Evolutionary conservation across 768 basidiomycete species (phyloP).

Genomic region (Crassisporium funariophilum): DNA sequence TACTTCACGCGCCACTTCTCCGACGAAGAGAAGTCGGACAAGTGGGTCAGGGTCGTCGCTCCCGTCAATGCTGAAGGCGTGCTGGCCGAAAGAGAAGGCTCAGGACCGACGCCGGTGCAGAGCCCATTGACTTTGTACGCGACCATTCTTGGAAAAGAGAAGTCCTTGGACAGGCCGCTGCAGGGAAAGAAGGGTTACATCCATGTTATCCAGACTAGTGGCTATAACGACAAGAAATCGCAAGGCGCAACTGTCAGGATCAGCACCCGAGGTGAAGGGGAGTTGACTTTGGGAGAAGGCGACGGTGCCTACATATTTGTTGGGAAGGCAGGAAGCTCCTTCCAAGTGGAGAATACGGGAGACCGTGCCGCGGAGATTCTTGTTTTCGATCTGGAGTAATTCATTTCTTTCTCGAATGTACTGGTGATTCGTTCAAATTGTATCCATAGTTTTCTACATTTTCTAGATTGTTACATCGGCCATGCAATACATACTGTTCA

Average conservation of each 20-base stretch:
- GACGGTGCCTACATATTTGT: slow-evolving; percentile 80
- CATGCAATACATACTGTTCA: too few relatives aligned
- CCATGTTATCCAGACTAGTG: slow-evolving; percentile 84
- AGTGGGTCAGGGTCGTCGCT: slow-evolving; percentile 75
- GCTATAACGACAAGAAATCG: slow-evolving; percentile 65
- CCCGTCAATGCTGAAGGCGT: slow-evolving; percentile 66
- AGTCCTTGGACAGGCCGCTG: slow-evolving; percentile 55
- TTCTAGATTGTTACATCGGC: too few relatives aligned
- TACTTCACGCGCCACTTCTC: slow-evolving; percentile 89
- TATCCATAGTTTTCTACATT: too few relatives aligned
- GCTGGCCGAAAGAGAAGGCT: slow-evolving; percentile 57
- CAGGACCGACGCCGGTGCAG: slow-evolving; percentile 83
- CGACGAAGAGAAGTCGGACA: slow-evolving; percentile 79
- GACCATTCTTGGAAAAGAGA: slow-evolving; percentile 63
- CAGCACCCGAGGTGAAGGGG: slow-evolving; percentile 33
- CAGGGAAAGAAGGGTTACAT: slow-evolving; percentile 69
- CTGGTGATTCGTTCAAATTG: too few relatives aligned
- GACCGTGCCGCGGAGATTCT: slow-evolving; percentile 70
- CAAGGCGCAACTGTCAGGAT: slow-evolving; percentile 63
- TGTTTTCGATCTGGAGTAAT: slow-evolving; percentile 73
- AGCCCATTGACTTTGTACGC: slow-evolving; percentile 73
- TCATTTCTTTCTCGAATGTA: too few relatives aligned
- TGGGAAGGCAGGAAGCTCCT: slow-evolving; percentile 41
- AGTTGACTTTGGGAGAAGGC: slow-evolving; percentile 73
- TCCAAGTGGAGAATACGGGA: slow-evolving; percentile 63